Percentiles rank a stretch among this genome's conserved stretches.
phyloP scores from a whole-genome alignment of 345 rosid species.

The Clarkia xantiana region DNA sequence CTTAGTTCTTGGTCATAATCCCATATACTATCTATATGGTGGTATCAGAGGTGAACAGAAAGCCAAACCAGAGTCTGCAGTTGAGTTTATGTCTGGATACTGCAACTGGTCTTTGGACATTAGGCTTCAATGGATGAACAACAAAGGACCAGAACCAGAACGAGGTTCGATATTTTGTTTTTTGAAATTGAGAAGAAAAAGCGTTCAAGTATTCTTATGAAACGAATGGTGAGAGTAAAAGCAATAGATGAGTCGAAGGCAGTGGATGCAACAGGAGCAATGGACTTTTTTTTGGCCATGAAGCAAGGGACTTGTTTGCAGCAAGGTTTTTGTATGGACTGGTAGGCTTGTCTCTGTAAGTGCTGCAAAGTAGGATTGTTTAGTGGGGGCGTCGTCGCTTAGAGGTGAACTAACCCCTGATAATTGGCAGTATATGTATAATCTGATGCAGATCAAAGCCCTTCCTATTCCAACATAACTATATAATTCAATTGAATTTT shows the following conservation, averaged over 20 bases:
- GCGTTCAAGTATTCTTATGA: too few species aligned
- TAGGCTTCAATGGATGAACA: conserved; percentile 71
- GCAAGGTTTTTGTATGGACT: conserved; percentile 78
- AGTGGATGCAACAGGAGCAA: conserved; percentile 80
- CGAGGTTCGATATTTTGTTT: conserved; percentile 37
- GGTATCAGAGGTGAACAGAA: conserved; percentile 47
- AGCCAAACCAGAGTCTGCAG: conserved; percentile 48
- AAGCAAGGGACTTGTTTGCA: conserved; percentile 87
- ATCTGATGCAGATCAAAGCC: conserved; percentile 65
- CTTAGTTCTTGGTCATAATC: too few species aligned
- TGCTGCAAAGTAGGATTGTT: conserved; percentile 82
- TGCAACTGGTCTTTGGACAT: conserved; percentile 91
- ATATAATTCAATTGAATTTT: too few species aligned
- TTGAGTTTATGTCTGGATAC: conserved; percentile 50
- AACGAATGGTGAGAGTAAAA: conserved; percentile 55
- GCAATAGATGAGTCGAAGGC: conserved; percentile 60
- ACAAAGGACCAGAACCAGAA: conserved; percentile 80
- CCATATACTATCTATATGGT: neutral
- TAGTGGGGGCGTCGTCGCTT: conserved; percentile 75
- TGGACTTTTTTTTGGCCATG: too few species aligned
- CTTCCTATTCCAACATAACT: conserved; percentile 27
- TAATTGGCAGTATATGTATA: conserved; percentile 83
- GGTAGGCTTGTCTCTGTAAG: too few species aligned
- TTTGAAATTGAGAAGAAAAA: too few species aligned
- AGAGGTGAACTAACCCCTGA: conserved; percentile 89